A percentile compares a stretch with the other conserved stretches of the same genome.
Conservation (phyloP, 371 early-diverging fungal genomes). For the Mucor mucedo region DNA sequence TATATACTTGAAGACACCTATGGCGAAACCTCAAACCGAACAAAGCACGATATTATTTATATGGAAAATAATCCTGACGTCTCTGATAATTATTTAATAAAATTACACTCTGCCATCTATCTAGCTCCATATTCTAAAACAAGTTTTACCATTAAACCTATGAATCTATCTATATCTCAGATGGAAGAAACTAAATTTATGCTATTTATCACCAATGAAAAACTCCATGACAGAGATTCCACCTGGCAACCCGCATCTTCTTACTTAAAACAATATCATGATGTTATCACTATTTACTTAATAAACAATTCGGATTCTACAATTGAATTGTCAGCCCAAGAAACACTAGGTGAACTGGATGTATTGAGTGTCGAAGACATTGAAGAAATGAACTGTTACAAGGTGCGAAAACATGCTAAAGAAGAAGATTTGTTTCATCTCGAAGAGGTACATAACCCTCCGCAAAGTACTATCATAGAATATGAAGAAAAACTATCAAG, state of each 20-base stretch:
- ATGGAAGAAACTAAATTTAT: background rate
- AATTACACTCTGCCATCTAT: background rate
- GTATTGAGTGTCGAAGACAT: background rate
- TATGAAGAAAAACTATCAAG: background rate
- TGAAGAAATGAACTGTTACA: background rate
- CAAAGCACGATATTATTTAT: background rate
- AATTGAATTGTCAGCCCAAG: background rate
- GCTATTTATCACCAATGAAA: background rate
- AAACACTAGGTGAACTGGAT: background rate
- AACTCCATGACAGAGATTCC: background rate
- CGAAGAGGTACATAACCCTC: background rate
- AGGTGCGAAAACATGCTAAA: background rate
- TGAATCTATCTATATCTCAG: background rate
- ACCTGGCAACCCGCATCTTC: background rate
- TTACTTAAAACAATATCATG: background rate
- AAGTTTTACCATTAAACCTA: background rate
- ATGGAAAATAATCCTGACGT: background rate
- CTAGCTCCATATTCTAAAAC: background rate
- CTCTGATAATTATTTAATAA: background rate
- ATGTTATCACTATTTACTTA: background rate
- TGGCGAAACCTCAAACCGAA: background rate
- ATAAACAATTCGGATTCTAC: background rate
- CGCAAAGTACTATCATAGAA: background rate
- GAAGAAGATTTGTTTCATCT: no score
- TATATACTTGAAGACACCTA: background rate